Base-by-base conservation (phyloP, 2,329 filamentous ascomycete species). In the Exophiala xenobiotica region DNA sequence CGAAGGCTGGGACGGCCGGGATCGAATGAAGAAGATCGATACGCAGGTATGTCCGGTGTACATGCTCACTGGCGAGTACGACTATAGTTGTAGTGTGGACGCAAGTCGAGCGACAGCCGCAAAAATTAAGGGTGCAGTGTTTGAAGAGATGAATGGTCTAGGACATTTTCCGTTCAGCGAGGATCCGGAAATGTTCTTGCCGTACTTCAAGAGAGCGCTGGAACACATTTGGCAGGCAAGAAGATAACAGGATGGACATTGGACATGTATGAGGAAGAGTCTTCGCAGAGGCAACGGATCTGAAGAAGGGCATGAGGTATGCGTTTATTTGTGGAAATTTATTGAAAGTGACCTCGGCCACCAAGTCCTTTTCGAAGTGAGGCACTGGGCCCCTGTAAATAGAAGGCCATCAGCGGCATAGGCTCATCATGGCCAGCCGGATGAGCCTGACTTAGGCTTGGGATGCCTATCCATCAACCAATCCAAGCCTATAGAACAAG, bases 31-130 rank as follows among this genome's bases (percentile, higher is more conserved):
- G 0, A 64, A 63, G 6, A 77, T 78, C 59, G 70, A 78, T 52
- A 75, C 71, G 3, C 70, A 72, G 54, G 67, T 64, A 46, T 78
- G 75, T 50, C 75, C 75, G 1, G 73, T 78, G 0, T 78, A 71
- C 62, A 77, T 78, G 73, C 65, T 78, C 23, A 78, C 74, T 0
- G 75, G 75, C 39, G 57, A 53, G 45, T 60, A 58, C 33, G 57
- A 60, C 41, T 60, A 57, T 23, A 53, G 48, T 19, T 57, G 52
- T 29, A 47, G 47, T 18, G 45, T 49, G n/a, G 50, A 56, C n/a
- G 49, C 43, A 20, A 56, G 51, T 18, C 47, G 46, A 12, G 43
- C 20, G 11, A 60, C 57, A 14, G 54, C 52, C 5, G 54, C 46
- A 19, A 60, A 56, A 46, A 60, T 60, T 27, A 35, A 53, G n/a